These are phyloP conservation scores for Aspergillus japonicus DNA, from an alignment of 2,329 filamentous ascomycete genomes.

Conservation along the genomic window DNA sequence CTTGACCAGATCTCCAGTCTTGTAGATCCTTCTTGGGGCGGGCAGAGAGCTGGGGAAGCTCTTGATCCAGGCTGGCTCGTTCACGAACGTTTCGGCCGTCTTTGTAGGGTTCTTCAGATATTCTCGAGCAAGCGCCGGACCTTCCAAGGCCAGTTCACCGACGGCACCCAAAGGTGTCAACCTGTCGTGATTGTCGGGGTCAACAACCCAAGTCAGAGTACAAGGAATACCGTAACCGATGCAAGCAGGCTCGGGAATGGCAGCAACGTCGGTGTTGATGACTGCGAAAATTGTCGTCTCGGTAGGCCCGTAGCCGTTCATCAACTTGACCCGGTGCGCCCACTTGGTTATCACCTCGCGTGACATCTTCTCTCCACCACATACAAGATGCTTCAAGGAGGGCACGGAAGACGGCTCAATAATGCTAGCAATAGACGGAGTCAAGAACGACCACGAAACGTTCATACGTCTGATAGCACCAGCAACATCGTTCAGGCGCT, in stretches of 20 bases:
- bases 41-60: conserved; percentile 9
- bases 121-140: conserved; percentile 38
- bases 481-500: conserved; percentile 49
- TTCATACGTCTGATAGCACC: conserved; percentile 50
- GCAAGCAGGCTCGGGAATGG: conserved; percentile 20
- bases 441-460: conserved; percentile 49
- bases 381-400: conserved; percentile 44
- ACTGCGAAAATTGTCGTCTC: conserved; percentile 36
- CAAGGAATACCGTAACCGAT: conserved; percentile 25
- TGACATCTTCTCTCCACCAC: conserved; percentile 63
- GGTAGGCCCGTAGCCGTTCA: conserved; percentile 41
- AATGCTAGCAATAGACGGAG: conserved; percentile 45
- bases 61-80: conserved; percentile 26
- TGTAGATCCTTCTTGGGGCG: conserved; percentile 24
- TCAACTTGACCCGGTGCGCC: conserved; percentile 48
- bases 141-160: conserved; percentile 38
- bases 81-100: conserved; percentile 31
- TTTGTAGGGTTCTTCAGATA: conserved; percentile 40
- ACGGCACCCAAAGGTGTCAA: conserved; percentile 39
- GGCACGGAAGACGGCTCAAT: conserved; percentile 42
- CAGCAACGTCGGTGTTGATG: conserved; percentile 29
- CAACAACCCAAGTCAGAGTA: conserved; percentile 34
- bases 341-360: conserved; percentile 69
- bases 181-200: conserved; percentile 30
- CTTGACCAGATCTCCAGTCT: conserved; percentile 28